A percentile compares a stretch with the other conserved stretches of the same genome.
Evolutionary conservation across 345 rosid genomes (phyloP).

Genomic region (Boechera divaricarpa): DNA sequence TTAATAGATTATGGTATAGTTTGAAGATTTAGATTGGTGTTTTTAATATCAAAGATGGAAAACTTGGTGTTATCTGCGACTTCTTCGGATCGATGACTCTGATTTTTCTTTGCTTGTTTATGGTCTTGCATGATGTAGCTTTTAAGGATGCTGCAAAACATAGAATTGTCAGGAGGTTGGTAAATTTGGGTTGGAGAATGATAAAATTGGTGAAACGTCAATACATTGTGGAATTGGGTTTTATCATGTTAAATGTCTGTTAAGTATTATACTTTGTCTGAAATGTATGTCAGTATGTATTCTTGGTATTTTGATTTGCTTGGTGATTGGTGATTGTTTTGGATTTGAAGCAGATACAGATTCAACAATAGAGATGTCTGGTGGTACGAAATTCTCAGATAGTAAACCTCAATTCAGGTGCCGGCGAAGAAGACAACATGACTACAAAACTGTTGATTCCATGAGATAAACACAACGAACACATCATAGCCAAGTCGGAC

Average conservation of each 20-base stretch:
- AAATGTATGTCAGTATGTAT: background rate
- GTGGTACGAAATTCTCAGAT: conserved; percentile 75
- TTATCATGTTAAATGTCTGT: background rate
- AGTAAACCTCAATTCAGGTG: conserved; percentile 79
- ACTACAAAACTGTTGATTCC: conserved; percentile 70
- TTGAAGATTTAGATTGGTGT: conserved; percentile 3
- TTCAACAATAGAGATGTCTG: conserved; percentile 74
- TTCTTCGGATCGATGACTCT: background rate
- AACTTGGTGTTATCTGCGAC: conserved; percentile 8
- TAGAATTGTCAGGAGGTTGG: conserved; percentile 1
- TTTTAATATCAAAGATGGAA: background rate
- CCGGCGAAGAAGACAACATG: conserved; percentile 82
- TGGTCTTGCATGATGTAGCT: conserved; percentile 3
- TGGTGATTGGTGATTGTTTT: conserved; percentile 33
- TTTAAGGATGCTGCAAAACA: background rate
- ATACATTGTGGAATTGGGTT: background rate
- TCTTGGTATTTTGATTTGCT: background rate
- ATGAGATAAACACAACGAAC: conserved; percentile 42
- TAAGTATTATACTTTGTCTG: background rate
- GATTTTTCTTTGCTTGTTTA: background rate
- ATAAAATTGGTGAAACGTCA: background rate
- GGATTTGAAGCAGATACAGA: conserved; percentile 51
- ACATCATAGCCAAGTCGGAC: background rate
- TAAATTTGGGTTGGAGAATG: background rate
- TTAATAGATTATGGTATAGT: too few species aligned